These are phyloP conservation scores for Pichia sp. DNA, from an alignment of 1,139 yeast genomes.

Conservation along the genomic window DNA sequence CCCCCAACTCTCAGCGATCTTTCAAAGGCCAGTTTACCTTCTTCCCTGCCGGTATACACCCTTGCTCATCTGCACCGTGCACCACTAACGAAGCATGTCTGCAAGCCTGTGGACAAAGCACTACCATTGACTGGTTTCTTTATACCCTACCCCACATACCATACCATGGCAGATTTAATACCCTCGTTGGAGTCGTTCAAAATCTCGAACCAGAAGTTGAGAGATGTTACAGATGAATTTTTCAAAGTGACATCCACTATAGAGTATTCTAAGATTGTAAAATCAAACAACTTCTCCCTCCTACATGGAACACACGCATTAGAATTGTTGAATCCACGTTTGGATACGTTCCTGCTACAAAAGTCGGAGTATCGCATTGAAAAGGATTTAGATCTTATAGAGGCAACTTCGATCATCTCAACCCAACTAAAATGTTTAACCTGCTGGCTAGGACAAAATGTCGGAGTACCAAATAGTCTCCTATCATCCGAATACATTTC, in stretches of 20 bases:
- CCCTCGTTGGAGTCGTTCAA: conserved; percentile 9
- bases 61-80: too few relatives aligned
- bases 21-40: background rate
- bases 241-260: conserved; percentile 25
- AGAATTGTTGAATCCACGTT: conserved; percentile 55
- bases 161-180: conserved; percentile 8
- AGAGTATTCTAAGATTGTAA: conserved; percentile 39
- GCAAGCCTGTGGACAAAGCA: background rate
- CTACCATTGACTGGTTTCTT: background rate
- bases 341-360: conserved; percentile 59
- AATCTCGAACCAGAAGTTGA: conserved; percentile 4
- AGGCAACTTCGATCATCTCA: conserved; percentile 47
- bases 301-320: conserved; percentile 74
- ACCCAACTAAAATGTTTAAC: conserved; percentile 14
- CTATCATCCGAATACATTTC: conserved; percentile 16
- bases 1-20: background rate
- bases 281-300: conserved; percentile 51
- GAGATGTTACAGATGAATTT: conserved; percentile 31
- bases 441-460: conserved; percentile 20
- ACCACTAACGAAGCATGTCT: background rate
- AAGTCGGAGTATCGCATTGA: conserved; percentile 37
- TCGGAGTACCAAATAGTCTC: conserved; percentile 15
- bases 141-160: background rate
- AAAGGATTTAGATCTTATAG: conserved; percentile 34
- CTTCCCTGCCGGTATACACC: too few relatives aligned